Base-by-base conservation (phyloP, 2,329 filamentous ascomycete genomes). In the Dactylellina parvicollis region DNA sequence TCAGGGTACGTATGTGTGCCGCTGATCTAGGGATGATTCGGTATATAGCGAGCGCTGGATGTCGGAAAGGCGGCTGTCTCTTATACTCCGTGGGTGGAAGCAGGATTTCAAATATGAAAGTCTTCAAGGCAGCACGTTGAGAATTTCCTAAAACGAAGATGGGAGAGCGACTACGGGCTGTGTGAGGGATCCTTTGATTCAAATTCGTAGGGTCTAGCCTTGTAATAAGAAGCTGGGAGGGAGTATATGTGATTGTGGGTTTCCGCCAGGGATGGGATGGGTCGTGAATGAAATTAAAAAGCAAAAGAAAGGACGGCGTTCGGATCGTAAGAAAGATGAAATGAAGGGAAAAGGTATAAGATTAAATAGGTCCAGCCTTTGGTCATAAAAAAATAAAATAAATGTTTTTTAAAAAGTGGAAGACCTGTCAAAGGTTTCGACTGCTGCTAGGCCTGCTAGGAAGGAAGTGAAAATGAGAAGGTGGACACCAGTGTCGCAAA, bases 401-500 rank as follows among this genome's bases (percentile, higher is more conserved):
- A 56, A 57, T 22, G 32, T 59, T 26, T 28, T 49, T 54, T 49
- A 32, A 44, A 71, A 71, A 55, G 46, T 38, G 42, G 56, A 70
- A 59, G 22, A 74, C 67, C 67, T 72, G 34, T 72, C 67, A 59
- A 72, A 72, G 67, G 67, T 36, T 59, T 59, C 50, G 55, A 42
- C 47, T 52, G 59, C 59, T 46, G 36, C 67, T 72, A 72, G 67
- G 50, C 67, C 67, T 52, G 67, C 67, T 72, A 72, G 67, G 65
- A 72, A 59, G 59, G 67, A 72, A 72, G 67, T 65, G 67, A 72
- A 72, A 44, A 59, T 64, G 44, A 72, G 52, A 65, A 72, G 66
- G 59, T 26, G 42, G 66, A 71, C 66, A 71, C 66, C 66, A 71
- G 65, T 52, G 65, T 71, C 65, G 52, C 65, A 62, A 56, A 71